A percentile compares a stretch with the other conserved stretches of the same genome.
Evolutionary conservation across 176 grass and related monocot genomes (phyloP).

Genomic region (Saccharum officinarum): DNA sequence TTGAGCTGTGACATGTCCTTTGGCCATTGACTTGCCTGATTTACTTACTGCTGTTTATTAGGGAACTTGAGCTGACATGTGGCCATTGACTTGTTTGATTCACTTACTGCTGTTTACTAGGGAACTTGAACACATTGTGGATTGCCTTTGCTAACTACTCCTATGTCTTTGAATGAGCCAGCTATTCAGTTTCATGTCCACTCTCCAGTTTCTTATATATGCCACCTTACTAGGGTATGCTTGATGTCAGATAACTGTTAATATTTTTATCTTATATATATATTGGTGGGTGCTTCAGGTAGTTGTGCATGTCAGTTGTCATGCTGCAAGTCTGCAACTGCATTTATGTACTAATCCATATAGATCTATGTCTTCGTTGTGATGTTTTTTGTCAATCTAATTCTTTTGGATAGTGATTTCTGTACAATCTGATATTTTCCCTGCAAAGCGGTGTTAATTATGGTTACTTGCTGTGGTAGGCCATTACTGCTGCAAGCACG

Average conservation of each 20-base stretch:
- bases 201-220: not conserved
- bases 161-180: not conserved
- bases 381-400: not conserved
- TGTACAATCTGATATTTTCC: not conserved
- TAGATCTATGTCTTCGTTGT: not conserved
- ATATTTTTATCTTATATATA: not conserved
- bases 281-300: not conserved
- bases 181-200: not conserved
- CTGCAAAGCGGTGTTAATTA: not conserved
- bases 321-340: not conserved
- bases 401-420: not conserved
- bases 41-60: not conserved
- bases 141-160: not conserved
- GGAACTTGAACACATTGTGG: not conserved
- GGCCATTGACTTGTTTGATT: not conserved
- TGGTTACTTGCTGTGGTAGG: conserved; percentile 35
- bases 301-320: not conserved
- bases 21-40: not conserved
- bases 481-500: conserved; percentile 54
- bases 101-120: not conserved
- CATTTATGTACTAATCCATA: not conserved
- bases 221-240: not conserved
- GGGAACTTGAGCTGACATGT: not conserved
- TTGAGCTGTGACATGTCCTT: not conserved
- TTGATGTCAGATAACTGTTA: not conserved